These are phyloP conservation scores for Flaveria trinervia DNA, from an alignment of 129 eudicot genomes.

Conservation along the genomic window DNA sequence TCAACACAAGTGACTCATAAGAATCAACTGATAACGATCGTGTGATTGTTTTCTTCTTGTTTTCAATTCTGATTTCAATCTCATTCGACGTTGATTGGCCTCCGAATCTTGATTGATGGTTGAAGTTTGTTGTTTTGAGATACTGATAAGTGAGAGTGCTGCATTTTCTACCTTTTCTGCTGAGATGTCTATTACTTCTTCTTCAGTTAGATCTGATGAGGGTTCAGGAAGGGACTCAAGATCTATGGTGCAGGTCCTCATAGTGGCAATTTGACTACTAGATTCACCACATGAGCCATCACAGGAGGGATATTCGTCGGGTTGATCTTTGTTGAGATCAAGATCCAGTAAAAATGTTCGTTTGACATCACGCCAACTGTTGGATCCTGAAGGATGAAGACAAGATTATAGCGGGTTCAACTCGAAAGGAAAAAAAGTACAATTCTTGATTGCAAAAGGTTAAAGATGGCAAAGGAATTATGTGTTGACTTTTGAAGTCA, in stretches of 20 bases:
- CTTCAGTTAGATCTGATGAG: constrained; percentile 35
- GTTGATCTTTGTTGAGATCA: constrained; percentile 62
- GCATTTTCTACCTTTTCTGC: constrained; percentile 39
- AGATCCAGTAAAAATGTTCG: constrained; percentile 16
- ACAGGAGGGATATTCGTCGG: constrained; percentile 43
- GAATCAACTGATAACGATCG: constrained; percentile 59
- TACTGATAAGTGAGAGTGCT: constrained; percentile 53
- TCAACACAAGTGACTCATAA: constrained; percentile 60
- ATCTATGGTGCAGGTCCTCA: constrained; percentile 32
- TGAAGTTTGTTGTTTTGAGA: constrained; percentile 39
- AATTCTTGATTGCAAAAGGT: constrained; percentile 16
- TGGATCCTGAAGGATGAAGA: constrained; percentile 42
- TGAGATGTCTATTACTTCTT: constrained; percentile 15
- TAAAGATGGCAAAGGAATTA: neutral
- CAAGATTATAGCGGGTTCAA: neutral
- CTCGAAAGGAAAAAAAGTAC: neutral
- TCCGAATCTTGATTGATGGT: constrained; percentile 29
- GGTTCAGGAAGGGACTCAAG: constrained; percentile 47
- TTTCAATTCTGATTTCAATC: constrained; percentile 26
- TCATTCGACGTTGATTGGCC: constrained; percentile 28
- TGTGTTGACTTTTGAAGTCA: constrained; percentile 23
- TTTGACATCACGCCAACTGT: constrained; percentile 33
- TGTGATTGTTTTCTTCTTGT: constrained; percentile 31
- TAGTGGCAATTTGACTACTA: constrained; percentile 25
- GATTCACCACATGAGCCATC: constrained; percentile 29